Evolutionary conservation across 257 asterid genomes (phyloP).

Genomic region (Ilex aquifolium): DNA sequence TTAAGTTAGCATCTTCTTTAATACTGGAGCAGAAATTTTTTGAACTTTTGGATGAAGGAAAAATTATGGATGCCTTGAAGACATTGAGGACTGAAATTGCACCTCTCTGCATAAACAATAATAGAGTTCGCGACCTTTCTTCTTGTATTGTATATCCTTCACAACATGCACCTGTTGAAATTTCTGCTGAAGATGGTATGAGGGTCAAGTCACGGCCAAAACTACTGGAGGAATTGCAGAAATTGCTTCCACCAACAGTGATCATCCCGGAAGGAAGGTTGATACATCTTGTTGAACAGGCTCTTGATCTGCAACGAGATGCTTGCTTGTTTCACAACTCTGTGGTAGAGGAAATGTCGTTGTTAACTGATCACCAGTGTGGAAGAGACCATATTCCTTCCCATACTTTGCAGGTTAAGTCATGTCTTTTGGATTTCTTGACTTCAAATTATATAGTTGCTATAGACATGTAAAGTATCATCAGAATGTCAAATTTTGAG

Average conservation of each 20-base stretch:
- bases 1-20: constrained; percentile 55
- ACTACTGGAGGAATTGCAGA: constrained; percentile 61
- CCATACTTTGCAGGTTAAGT: constrained; percentile 61
- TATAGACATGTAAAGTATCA: no score
- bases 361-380: constrained; percentile 70
- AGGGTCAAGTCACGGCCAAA: constrained; percentile 42
- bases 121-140: constrained; percentile 62
- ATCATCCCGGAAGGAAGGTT: constrained; percentile 67
- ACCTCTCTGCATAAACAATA: constrained; percentile 43
- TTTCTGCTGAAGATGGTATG: constrained; percentile 25
- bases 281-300: constrained; percentile 80
- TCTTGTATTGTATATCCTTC: constrained; percentile 46
- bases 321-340: constrained; percentile 78
- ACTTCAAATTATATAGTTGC: no score
- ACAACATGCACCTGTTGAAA: constrained; percentile 24
- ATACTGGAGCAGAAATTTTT: constrained; percentile 79
- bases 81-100: constrained; percentile 73
- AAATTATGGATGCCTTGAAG: constrained; percentile 66
- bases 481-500: no score
- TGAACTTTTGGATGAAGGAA: constrained; percentile 54
- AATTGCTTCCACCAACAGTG: constrained; percentile 65
- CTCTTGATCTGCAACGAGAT: constrained; percentile 65
- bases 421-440: not conserved
- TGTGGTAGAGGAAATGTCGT: constrained; percentile 52
- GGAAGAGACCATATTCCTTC: constrained; percentile 74